Conservation (phyloP, 2,329 filamentous ascomycete species). For the Dactylonectria macrodidyma region DNA sequence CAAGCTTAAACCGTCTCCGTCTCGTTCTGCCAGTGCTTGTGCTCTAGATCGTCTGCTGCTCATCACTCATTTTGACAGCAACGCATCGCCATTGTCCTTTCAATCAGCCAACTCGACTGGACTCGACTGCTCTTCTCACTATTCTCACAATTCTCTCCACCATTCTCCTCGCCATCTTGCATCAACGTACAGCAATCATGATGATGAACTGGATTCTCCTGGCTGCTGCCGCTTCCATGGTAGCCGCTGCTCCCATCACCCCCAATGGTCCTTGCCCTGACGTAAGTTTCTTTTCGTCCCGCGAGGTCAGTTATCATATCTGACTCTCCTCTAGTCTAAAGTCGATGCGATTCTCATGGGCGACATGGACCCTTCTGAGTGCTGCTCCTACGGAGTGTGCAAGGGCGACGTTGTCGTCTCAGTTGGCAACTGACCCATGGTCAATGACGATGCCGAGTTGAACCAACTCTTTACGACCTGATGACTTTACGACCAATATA, state of each 20-base stretch:
- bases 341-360: slow-evolving; percentile 64
- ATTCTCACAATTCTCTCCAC: not conserved
- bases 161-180: not conserved
- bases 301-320: not conserved
- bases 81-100: not conserved
- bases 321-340: slow-evolving; percentile 45
- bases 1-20: slow-evolving; percentile 12
- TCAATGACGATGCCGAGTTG: slow-evolving; percentile 5
- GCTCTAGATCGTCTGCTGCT: not conserved
- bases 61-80: slow-evolving; percentile 24
- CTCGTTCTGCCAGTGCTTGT: not conserved
- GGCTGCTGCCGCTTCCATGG: slow-evolving; percentile 36
- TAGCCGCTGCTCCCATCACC: slow-evolving; percentile 47
- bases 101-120: not conserved
- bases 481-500: slow-evolving; percentile 33
- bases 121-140: not conserved
- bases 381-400: slow-evolving; percentile 69
- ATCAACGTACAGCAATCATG: not conserved
- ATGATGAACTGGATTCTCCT: slow-evolving; percentile 45
- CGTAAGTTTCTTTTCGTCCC: slow-evolving; percentile 40
- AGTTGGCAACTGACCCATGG: slow-evolving; percentile 54
- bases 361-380: slow-evolving; percentile 62
- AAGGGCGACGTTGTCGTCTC: slow-evolving; percentile 65
- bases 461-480: slow-evolving; percentile 37
- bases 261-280: slow-evolving; percentile 54